A percentile compares a stretch with the other conserved stretches of the same genome.
phyloP scores from a whole-genome alignment of 306 rosid genomes.

The Cercis canadensis region DNA sequence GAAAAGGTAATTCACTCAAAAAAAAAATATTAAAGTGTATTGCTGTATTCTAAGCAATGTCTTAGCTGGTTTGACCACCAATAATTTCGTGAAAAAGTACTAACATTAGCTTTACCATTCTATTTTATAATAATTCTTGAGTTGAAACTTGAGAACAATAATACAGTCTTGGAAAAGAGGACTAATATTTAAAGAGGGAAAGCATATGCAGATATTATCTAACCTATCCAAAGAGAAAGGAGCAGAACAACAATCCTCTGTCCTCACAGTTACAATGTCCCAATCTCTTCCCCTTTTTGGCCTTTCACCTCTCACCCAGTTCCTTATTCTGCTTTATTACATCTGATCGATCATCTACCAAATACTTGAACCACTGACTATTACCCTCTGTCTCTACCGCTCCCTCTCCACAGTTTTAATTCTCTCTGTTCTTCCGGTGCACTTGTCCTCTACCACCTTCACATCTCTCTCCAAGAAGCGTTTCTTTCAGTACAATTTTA shows the following conservation, averaged over 20 bases:
- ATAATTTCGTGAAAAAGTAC: no score
- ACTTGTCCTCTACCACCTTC: background rate
- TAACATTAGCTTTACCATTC: no score
- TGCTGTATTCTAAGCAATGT: no score
- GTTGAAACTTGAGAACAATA: no score
- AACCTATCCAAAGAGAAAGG: background rate
- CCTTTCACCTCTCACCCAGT: conserved; percentile 2
- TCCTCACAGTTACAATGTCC: conserved; percentile 13
- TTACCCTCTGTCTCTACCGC: background rate
- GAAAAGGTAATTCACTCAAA: no score
- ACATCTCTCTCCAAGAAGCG: background rate
- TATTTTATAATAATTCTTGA: no score
- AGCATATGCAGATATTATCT: conserved; percentile 2
- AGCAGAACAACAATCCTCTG: background rate
- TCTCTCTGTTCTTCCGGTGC: conserved; percentile 3
- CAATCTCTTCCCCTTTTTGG: conserved; percentile 13
- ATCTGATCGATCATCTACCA: background rate
- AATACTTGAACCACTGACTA: background rate
- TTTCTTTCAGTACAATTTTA: no score
- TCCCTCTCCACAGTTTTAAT: background rate
- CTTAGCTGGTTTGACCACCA: no score
- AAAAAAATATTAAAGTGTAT: no score
- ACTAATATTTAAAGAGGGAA: background rate
- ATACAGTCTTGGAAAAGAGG: no score
- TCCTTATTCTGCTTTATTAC: background rate